Evolutionary conservation across 2,329 filamentous ascomycete species (phyloP), one percentile per base, ranked within the genome.

Genomic region (Penicillium palitans): DNA sequence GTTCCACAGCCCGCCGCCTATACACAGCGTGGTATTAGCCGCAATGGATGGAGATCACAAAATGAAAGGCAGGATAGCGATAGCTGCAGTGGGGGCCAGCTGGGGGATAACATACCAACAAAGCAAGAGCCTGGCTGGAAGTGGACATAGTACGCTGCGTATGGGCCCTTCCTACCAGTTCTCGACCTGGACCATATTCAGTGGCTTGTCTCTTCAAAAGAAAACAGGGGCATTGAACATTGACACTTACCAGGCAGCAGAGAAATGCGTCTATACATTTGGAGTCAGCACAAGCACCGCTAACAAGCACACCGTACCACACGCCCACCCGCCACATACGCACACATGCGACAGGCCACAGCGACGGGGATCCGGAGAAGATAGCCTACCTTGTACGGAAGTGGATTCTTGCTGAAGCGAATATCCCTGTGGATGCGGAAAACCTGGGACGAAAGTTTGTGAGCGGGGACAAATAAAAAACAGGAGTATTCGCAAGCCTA

Each of bases 341-440:
- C 4, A 31, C 12, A 10, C 5, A 19, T 46, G 29, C 40, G 40
- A 45, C 29, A 25, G 40, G 19, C 33, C 19, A 19, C 6, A 45
- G 33, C 31, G 41, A 25, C 29, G 25, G 15, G 44, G 45, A 29
- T n/a, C 13, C n/a, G 39, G n/a, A 47, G 49, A 45, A 42, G 33
- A 35, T 51, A 55, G 56, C 80, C 68, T 77, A 90, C 90, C 83
- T 96, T 96, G 80, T 96, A 96, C 0, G 93, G 92, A 2, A 91
- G 95, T 21, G 85, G 89, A 69, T 96, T 88, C 66, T 90, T 89
- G 68, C 84, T 90, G 76, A 96, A 96, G 55, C 92, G 86, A 44
- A 95, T 83, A 68, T 96, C 92, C 66, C 92, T 83, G 75, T 96
- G 91, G 59, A 96, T 95, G 60, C 92, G 87, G 72, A 93, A 96